A percentile compares a stretch with the other conserved stretches of the same genome.
phyloP scores from a whole-genome alignment of 108 stramenopile genomes.

The Nitzschia palea region DNA sequence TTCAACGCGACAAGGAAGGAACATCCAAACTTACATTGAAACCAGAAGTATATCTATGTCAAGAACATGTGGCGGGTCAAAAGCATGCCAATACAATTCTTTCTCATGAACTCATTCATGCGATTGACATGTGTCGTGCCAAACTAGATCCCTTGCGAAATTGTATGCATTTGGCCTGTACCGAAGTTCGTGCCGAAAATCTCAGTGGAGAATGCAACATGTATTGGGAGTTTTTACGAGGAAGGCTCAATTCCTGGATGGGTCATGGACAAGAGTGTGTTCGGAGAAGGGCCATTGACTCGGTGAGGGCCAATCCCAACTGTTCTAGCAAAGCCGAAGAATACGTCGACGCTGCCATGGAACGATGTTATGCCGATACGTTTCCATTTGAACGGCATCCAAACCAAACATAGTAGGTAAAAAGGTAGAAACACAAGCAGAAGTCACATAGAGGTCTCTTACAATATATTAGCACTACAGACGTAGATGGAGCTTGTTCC shows the following conservation, averaged over 20 bases:
- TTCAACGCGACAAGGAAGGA: slow-evolving; percentile 53
- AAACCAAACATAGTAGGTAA: slow-evolving; percentile 69
- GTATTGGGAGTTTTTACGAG: slow-evolving; percentile 62
- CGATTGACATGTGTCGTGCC: slow-evolving; percentile 86
- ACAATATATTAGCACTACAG: too few species aligned
- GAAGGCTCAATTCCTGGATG: slow-evolving; percentile 41
- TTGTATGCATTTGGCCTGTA: slow-evolving; percentile 89
- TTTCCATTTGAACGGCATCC: slow-evolving; percentile 90
- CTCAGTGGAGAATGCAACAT: slow-evolving; percentile 85
- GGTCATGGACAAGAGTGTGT: slow-evolving; percentile 82
- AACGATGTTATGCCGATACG: slow-evolving; percentile 79
- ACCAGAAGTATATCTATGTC: slow-evolving; percentile 87
- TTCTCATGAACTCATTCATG: slow-evolving; percentile 89
- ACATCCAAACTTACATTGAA: slow-evolving; percentile 52
- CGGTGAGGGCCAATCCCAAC: slow-evolving; percentile 84
- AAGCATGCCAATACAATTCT: slow-evolving; percentile 77
- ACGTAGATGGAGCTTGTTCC: too few species aligned
- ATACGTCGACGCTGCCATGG: slow-evolving; percentile 88
- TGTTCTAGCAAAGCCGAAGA: slow-evolving; percentile 73
- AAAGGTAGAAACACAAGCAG: too few species aligned
- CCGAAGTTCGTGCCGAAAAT: slow-evolving; percentile 91
- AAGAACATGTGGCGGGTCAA: slow-evolving; percentile 54
- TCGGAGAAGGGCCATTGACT: slow-evolving; percentile 69
- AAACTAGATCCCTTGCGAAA: slow-evolving; percentile 75
- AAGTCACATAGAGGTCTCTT: too few species aligned